Base-by-base conservation (phyloP, 129 eudicot species). In the Flaveria sonorensis region DNA sequence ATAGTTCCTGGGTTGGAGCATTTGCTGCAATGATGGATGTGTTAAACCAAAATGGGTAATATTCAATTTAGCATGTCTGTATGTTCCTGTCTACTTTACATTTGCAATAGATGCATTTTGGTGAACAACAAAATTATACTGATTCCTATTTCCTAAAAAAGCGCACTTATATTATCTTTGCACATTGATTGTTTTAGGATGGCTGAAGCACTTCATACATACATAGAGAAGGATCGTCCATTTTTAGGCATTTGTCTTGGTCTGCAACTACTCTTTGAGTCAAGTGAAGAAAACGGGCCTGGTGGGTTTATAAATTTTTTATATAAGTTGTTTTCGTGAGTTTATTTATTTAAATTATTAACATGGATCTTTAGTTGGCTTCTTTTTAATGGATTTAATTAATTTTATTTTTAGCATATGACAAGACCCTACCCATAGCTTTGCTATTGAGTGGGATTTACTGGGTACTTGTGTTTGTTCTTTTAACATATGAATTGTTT, bases 181-280 rank as follows among this genome's bases (percentile, higher is more conserved):
- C 32, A 28, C 11, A 18, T 30, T 76, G 72, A 74, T 76, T 73
- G 19, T 52, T 85, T 72, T 75, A 94, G 99, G 85, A 77, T 89
- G 92, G 96, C 92, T 70, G 97, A 95, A 78, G 97, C 97, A 68
- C 92, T 95, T 43, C 85, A 89, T 64, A 28, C 88, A 21, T 95
- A 91, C 81, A 88, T 95, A 32, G 85, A 91, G 83, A 91, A 88
- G 68, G 97, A 95, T 85, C 94, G 96, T 18, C 99, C 99, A 52
- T 95, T 95, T 81, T 79, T 95, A 76, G 99, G 99, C 76, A 95
- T 95, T 72, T 95, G 97, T 85, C 92, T 95, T 65, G 99, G 99
- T 77, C 72, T 95, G 86, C 99, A 95, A 60, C 89, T 95, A 79
- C 97, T 95, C 59, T 95, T 95, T 78, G 99, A 95, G 70, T 89